A percentile compares a stretch with the other conserved stretches of the same genome.
Evolutionary conservation across 345 rosid genomes (phyloP).

Genomic region (Citrus trifoliata): DNA sequence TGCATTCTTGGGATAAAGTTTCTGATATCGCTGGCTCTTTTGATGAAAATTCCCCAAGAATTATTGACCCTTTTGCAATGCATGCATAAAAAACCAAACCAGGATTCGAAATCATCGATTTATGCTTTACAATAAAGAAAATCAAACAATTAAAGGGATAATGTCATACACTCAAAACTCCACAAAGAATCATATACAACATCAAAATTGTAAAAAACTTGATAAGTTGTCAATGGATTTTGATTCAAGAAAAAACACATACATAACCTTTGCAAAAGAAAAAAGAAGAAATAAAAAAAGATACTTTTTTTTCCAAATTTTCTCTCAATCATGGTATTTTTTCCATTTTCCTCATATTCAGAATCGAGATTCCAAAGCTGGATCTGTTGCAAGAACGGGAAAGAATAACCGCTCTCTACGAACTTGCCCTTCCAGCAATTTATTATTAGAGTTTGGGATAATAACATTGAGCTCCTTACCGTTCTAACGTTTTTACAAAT

Average conservation of each 20-base stretch:
- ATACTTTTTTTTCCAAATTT: neutral
- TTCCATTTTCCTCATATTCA: neutral
- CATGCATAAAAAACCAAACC: slow-evolving; percentile 55
- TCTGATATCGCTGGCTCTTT: slow-evolving; percentile 47
- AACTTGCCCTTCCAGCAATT: neutral
- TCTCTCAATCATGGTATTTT: neutral
- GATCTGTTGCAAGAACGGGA: neutral
- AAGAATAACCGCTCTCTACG: neutral
- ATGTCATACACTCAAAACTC: neutral
- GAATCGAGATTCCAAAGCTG: neutral
- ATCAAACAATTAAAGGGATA: neutral
- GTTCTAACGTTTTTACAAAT: neutral
- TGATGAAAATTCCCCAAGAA: slow-evolving; percentile 60
- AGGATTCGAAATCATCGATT: slow-evolving; percentile 64
- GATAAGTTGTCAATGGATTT: neutral
- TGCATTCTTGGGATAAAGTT: slow-evolving; percentile 51
- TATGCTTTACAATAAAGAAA: neutral
- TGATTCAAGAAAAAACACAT: neutral
- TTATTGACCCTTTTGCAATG: slow-evolving; percentile 55
- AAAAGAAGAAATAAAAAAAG: too few species aligned
- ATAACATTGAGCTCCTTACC: neutral
- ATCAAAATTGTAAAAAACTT: neutral
- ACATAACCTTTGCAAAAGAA: neutral
- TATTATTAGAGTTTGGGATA: neutral
- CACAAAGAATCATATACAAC: neutral